Percentiles rank a stretch among this genome's conserved stretches.
phyloP scores from a whole-genome alignment of 371 early-diverging fungal species.

The Syncephalastrum racemosum region DNA sequence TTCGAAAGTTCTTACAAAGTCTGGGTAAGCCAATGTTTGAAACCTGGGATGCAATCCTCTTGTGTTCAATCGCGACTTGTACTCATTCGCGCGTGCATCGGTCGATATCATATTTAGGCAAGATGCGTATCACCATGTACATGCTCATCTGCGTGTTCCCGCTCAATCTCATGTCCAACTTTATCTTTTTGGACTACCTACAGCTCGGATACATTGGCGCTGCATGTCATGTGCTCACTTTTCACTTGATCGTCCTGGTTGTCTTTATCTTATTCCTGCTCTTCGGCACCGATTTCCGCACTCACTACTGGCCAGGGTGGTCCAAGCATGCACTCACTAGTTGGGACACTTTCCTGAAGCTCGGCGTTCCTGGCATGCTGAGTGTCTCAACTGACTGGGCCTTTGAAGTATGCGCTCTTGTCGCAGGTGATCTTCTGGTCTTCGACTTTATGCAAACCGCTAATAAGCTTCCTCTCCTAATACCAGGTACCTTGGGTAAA shows the following conservation, averaged over 20 bases:
- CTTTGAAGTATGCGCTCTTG: conserved; percentile 48
- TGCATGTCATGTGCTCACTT: conserved; percentile 21
- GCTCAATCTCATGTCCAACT: conserved; percentile 29
- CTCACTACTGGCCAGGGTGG: conserved; percentile 37
- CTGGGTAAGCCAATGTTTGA: conserved; percentile 20
- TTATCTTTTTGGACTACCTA: conserved; percentile 28
- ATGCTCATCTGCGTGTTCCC: conserved; percentile 31
- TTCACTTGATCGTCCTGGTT: conserved; percentile 11
- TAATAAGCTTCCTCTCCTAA: not conserved
- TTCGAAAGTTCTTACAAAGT: conserved; percentile 40
- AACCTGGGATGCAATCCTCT: not conserved
- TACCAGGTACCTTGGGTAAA: conserved; percentile 32
- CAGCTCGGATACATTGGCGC: conserved; percentile 35
- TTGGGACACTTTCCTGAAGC: conserved; percentile 41
- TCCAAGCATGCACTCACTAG: conserved; percentile 24
- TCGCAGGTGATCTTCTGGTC: conserved; percentile 21
- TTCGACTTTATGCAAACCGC: not conserved
- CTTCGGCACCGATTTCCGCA: conserved; percentile 21
- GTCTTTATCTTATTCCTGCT: conserved; percentile 10
- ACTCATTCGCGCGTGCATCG: conserved; percentile 9
- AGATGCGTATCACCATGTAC: conserved; percentile 42
- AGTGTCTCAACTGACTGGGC: conserved; percentile 51
- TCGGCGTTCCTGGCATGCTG: conserved; percentile 50
- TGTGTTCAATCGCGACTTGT: not conserved
- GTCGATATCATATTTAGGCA: conserved; percentile 13